Evolutionary conservation across 2,329 filamentous ascomycete genomes (phyloP).

Genomic region (Hypoxylon sp.): DNA sequence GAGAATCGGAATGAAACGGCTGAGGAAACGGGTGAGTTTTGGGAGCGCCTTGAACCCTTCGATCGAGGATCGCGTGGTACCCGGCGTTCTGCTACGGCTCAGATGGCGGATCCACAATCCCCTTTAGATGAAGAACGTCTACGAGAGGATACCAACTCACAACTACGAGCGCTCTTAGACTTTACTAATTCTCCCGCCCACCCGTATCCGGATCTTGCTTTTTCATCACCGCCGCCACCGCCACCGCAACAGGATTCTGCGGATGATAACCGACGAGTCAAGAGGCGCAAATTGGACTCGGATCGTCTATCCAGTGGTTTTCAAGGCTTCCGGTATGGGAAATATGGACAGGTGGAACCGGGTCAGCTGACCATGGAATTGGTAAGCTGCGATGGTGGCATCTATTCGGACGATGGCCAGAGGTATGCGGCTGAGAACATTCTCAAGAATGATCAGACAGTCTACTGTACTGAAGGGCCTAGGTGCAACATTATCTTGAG

Average conservation of each 20-base stretch:
- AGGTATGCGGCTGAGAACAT: conserved; percentile 83
- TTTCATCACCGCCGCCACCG: conserved; percentile 46
- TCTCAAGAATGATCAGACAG: conserved; percentile 82
- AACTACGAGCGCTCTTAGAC: conserved; percentile 48
- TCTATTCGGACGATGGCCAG: conserved; percentile 72
- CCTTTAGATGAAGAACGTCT: conserved; percentile 36
- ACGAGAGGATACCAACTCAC: conserved; percentile 45
- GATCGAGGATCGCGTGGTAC: conserved; percentile 30
- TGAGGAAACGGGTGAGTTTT: conserved; percentile 42
- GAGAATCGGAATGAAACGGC: conserved; percentile 39
- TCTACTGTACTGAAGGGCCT: conserved; percentile 92
- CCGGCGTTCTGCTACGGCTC: conserved; percentile 35
- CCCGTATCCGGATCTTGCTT: conserved; percentile 48
- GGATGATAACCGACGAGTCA: conserved; percentile 65
- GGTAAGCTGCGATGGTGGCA: conserved; percentile 88
- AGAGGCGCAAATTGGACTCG: conserved; percentile 79
- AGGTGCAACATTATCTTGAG: conserved; percentile 88
- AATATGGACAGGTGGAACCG: conserved; percentile 87
- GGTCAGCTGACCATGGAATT: conserved; percentile 89
- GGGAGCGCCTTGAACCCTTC: conserved; percentile 37
- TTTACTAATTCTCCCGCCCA: conserved; percentile 45
- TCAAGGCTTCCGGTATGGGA: conserved; percentile 82
- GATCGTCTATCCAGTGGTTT: conserved; percentile 67
- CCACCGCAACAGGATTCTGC: conserved; percentile 48
- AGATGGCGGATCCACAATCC: conserved; percentile 31